Conservation (phyloP, 2,329 filamentous ascomycete species). For the Alternaria sp. region DNA sequence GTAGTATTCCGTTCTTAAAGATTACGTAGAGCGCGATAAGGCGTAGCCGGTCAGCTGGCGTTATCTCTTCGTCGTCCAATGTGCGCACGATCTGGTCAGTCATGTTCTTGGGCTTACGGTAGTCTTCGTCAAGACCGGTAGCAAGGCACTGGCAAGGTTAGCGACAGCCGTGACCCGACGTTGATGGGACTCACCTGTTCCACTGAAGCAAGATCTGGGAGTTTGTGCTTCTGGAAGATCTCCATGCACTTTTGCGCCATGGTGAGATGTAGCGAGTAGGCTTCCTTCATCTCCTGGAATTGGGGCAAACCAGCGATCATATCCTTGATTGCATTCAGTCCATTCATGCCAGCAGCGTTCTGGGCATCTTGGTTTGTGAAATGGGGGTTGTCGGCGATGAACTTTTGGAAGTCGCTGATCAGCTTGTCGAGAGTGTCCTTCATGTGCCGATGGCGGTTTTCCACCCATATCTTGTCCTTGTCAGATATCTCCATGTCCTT, state of each 20-base stretch:
- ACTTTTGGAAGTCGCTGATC: conserved; percentile 90
- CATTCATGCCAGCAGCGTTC: conserved; percentile 78
- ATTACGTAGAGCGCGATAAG: conserved; percentile 86
- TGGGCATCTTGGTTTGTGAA: conserved; percentile 78
- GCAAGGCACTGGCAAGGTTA: conserved; percentile 67
- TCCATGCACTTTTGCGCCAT: conserved; percentile 99
- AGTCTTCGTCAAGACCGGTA: conserved; percentile 92
- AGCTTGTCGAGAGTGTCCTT: conserved; percentile 95
- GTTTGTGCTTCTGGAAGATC: conserved; percentile 81
- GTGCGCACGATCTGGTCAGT: conserved; percentile 84
- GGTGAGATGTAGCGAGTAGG: conserved; percentile 89
- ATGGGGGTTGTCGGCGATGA: conserved; percentile 88
- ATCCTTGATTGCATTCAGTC: conserved; percentile 89
- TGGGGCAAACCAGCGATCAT: conserved; percentile 95
- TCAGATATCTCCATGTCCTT: conserved; percentile 93
- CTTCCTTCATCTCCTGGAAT: conserved; percentile 94
- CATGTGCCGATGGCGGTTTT: conserved; percentile 95
- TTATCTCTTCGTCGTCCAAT: conserved; percentile 82
- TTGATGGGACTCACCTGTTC: conserved; percentile 69
- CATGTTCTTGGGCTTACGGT: conserved; percentile 86
- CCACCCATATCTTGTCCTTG: conserved; percentile 92
- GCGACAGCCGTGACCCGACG: not conserved
- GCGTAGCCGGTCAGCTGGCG: conserved; percentile 76
- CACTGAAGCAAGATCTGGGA: conserved; percentile 83
- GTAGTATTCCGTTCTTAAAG: conserved; percentile 83